Base-by-base conservation (phyloP, 2,329 filamentous ascomycete species). In the Fusarium sp. region DNA sequence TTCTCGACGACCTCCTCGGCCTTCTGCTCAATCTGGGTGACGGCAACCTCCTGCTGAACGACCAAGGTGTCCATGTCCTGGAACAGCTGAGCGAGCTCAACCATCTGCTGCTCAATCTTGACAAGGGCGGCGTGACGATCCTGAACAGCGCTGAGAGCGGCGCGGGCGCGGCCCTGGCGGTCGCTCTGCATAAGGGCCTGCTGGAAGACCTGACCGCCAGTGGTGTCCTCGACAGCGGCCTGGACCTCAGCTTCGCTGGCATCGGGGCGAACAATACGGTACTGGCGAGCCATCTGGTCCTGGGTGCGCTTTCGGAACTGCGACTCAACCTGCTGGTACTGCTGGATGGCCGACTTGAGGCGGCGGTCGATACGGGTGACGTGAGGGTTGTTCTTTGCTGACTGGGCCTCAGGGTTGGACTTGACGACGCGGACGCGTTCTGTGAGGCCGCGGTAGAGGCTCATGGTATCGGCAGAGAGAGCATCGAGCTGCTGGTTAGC, bases 61-160 rank as follows among this genome's bases (percentile, higher is more conserved):
- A 98, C 92, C 59, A 97, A 87, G 35, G 92, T 91, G 77, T 98
- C 94, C 85, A 98, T 92, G 77, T 98, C 93, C 81, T 95, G 91
- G 90, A 98, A 97, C 64, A 98, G 87, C 83, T 97, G 91, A 7
- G 93, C 91, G 66, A 99, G 88, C 84, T 98, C 94, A 13, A 94
- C 91, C 90, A 98, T 94, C 81, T 97, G 94, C 80, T 90, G 88
- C 86, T 98, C 95, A 80, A 98, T 98, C 88, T 97, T 96, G 84
- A 95, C 91, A 76, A 99, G 93, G 48, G 94, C 95, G 62, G 91
- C 91, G 82, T 98, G 95, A 76, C 97, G 93, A 80, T 94, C 91
- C 82, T 93, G 90, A 39, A 97, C 95, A 75, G 94, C 94, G 76
- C 90, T 90, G 66, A 97, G 88, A 39, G 95, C 94, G 41, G 92